phyloP scores from a whole-genome alignment of 257 asterid species.

The Gentiana dahurica region DNA sequence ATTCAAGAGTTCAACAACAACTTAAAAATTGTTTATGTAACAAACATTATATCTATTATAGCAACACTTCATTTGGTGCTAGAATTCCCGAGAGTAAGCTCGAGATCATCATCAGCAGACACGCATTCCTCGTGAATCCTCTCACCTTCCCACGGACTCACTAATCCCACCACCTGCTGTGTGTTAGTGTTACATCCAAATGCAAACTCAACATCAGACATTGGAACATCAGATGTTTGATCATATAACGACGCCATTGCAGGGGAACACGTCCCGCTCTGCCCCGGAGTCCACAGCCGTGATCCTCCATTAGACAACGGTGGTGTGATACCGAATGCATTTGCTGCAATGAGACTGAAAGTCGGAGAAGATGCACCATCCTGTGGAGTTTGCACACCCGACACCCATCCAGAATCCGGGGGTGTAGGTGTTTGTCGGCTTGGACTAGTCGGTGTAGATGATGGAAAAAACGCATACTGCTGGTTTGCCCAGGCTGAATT shows the following conservation, averaged over 20 bases:
- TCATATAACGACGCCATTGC: slow-evolving; percentile 59
- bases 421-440: slow-evolving; percentile 81
- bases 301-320: slow-evolving; percentile 83
- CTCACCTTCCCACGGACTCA: slow-evolving; percentile 97
- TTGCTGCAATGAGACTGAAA: slow-evolving; percentile 72
- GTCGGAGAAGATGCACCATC: slow-evolving; percentile 87
- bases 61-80: slow-evolving; percentile 46
- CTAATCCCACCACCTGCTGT: slow-evolving; percentile 35
- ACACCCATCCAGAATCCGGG: slow-evolving; percentile 87
- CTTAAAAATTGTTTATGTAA: no score
- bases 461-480: slow-evolving; percentile 54
- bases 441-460: slow-evolving; percentile 76
- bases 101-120: slow-evolving; percentile 93
- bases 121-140: slow-evolving; percentile 91
- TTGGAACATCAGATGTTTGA: slow-evolving; percentile 79
- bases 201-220: slow-evolving; percentile 93
- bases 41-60: no score
- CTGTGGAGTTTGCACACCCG: slow-evolving; percentile 92
- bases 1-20: no score
- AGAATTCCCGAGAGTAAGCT: slow-evolving; percentile 89
- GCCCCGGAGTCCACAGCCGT: slow-evolving; percentile 96
- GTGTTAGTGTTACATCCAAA: slow-evolving; percentile 43
- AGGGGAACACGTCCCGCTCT: slow-evolving; percentile 95
- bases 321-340: slow-evolving; percentile 64
- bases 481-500: slow-evolving; percentile 63